Evolutionary conservation across 495 filamentous ascomycete species (phyloP).

Genomic region (Ascobolus immersus): DNA sequence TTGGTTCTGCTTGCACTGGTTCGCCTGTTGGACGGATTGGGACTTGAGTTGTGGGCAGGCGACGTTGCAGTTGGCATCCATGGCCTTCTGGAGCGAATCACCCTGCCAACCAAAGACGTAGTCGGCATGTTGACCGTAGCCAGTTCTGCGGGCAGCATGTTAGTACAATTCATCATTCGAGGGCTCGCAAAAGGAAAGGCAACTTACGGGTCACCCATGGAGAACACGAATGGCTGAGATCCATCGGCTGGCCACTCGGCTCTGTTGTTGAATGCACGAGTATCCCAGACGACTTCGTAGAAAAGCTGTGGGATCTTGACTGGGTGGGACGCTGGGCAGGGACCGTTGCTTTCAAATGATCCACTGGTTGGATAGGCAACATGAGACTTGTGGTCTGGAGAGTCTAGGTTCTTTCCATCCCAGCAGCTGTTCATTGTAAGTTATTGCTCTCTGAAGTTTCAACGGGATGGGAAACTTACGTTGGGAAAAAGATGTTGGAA

Average conservation of each 20-base stretch:
- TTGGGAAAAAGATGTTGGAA: conserved; percentile 27
- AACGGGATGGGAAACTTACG: conserved; percentile 2
- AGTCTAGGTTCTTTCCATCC: conserved; percentile 28
- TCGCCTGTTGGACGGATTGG: conserved; percentile 19
- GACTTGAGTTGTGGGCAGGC: conserved; percentile 18
- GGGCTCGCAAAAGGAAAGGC: neutral
- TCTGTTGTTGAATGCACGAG: conserved; percentile 24
- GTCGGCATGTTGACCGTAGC: conserved; percentile 55
- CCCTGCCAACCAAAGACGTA: conserved; percentile 52
- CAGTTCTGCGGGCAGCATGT: conserved; percentile 17
- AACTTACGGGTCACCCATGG: conserved; percentile 32
- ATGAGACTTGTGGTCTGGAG: conserved; percentile 31
- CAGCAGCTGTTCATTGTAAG: conserved; percentile 21
- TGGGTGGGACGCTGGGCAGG: conserved; percentile 34
- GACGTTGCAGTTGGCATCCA: conserved; percentile 31
- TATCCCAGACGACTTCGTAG: conserved; percentile 42
- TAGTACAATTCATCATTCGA: conserved; percentile 7
- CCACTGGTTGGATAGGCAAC: conserved; percentile 27
- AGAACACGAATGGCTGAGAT: conserved; percentile 37
- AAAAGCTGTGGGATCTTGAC: conserved; percentile 37
- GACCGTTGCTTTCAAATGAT: conserved; percentile 22
- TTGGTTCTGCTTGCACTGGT: conserved; percentile 18
- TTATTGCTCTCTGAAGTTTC: neutral
- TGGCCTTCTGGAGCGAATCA: conserved; percentile 30
- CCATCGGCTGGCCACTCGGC: conserved; percentile 27